Evolutionary conservation across 1,284 basidiomycete genomes (phyloP).

Genomic region (Heterobasidion annosum): DNA sequence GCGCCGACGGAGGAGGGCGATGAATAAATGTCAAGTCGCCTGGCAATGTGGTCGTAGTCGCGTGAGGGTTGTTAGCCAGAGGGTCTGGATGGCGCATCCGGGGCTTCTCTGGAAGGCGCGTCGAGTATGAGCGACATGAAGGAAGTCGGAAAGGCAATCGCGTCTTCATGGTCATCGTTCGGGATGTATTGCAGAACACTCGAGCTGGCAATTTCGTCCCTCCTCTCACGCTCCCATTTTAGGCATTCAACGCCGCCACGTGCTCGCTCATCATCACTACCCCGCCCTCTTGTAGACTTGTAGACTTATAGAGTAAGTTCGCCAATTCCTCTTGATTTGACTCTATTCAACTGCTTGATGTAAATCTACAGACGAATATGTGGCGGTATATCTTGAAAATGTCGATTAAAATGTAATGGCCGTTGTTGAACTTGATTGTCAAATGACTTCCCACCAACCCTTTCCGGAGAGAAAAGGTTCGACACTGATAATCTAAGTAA

Average conservation of each 20-base stretch:
- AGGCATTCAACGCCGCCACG: not conserved
- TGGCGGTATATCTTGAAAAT: too few relatives aligned
- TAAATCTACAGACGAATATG: too few relatives aligned
- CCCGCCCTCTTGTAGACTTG: too few relatives aligned
- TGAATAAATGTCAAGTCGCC: conserved; percentile 68
- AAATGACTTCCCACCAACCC: too few relatives aligned
- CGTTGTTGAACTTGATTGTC: too few relatives aligned
- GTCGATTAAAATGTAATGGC: too few relatives aligned
- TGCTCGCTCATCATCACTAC: not conserved
- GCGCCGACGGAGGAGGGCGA: conserved; percentile 65
- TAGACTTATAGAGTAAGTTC: too few relatives aligned
- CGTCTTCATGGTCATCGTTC: not conserved
- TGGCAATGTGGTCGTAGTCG: conserved; percentile 43
- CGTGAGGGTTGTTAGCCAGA: conserved; percentile 45
- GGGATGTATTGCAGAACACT: not conserved
- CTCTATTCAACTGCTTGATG: too few relatives aligned
- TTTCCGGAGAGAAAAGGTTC: too few relatives aligned
- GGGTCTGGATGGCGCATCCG: conserved; percentile 60
- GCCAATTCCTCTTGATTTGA: too few relatives aligned
- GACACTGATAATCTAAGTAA: too few relatives aligned
- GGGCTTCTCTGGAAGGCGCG: conserved; percentile 40
- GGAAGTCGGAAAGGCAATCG: not conserved
- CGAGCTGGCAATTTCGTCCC: not conserved
- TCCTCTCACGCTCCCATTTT: not conserved
- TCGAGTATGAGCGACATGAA: conserved; percentile 26